phyloP scores from a whole-genome alignment of 2,329 filamentous ascomycete genomes.

The Beauveria sp. region DNA sequence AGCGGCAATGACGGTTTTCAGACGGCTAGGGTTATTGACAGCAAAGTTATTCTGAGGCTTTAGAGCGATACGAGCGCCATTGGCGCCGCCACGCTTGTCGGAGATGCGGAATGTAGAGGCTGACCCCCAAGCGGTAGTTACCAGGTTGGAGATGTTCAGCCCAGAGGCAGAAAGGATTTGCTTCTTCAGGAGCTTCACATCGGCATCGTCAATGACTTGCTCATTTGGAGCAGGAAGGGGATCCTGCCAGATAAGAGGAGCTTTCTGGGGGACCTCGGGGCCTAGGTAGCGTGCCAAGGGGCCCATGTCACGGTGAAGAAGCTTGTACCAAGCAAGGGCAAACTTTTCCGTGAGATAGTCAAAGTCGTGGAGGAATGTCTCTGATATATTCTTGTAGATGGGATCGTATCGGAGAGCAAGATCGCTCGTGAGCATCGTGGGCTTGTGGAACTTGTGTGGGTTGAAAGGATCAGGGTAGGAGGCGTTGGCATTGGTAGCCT shows the following conservation, averaged over 20 bases:
- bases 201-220: slow-evolving; percentile 50
- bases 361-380: slow-evolving; percentile 60
- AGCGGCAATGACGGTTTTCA: slow-evolving; percentile 51
- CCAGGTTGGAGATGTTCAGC: slow-evolving; percentile 51
- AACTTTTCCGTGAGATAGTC: slow-evolving; percentile 63
- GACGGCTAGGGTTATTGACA: slow-evolving; percentile 63
- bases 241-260: slow-evolving; percentile 61
- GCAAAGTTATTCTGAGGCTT: slow-evolving; percentile 64
- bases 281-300: slow-evolving; percentile 64
- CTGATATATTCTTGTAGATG: slow-evolving; percentile 66
- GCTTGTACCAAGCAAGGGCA: slow-evolving; percentile 73
- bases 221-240: slow-evolving; percentile 54
- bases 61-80: slow-evolving; percentile 70
- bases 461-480: slow-evolving; percentile 68
- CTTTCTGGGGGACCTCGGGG: slow-evolving; percentile 65
- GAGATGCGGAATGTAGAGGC: slow-evolving; percentile 65
- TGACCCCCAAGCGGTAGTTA: slow-evolving; percentile 60
- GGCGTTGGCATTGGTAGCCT: slow-evolving; percentile 59
- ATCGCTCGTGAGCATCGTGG: slow-evolving; percentile 70
- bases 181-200: slow-evolving; percentile 59
- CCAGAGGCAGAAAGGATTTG: slow-evolving; percentile 54
- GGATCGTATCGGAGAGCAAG: slow-evolving; percentile 65
- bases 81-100: slow-evolving; percentile 78
- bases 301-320: slow-evolving; percentile 73
- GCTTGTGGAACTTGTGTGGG: slow-evolving; percentile 60